Conservation (phyloP, 305 asterid species). For the Plantago coronopus region DNA sequence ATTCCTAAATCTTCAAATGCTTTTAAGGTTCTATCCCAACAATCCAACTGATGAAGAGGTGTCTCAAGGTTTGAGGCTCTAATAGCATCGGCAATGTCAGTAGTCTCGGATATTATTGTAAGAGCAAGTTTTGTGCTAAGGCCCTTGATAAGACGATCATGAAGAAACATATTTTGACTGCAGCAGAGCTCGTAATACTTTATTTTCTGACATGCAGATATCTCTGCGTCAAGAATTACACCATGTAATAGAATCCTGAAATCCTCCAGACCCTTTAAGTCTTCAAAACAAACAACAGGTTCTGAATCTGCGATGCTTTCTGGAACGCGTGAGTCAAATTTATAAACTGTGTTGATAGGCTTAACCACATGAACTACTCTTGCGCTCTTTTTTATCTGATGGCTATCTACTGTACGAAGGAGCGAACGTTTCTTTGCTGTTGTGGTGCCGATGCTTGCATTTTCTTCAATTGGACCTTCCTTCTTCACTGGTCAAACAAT, state of each 20-base stretch:
- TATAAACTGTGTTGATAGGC: constrained; percentile 6
- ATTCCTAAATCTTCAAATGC: constrained; percentile 64
- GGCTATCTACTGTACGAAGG: constrained; percentile 20
- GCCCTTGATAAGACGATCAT: constrained; percentile 43
- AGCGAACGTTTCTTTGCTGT: constrained; percentile 2
- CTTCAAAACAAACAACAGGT: constrained; percentile 30
- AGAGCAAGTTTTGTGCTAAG: constrained; percentile 45
- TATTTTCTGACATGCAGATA: constrained; percentile 32
- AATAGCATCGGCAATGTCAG: constrained; percentile 61
- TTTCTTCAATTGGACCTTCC: constrained; percentile 24
- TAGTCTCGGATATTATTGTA: constrained; percentile 50
- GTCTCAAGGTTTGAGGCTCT: constrained; percentile 30
- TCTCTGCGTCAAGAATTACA: constrained; percentile 45
- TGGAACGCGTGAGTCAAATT: constrained; percentile 23
- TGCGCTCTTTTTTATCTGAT: constrained; percentile 26
- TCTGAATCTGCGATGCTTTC: constrained; percentile 38
- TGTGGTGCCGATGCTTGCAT: constrained; percentile 21
- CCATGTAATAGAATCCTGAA: constrained; percentile 54
- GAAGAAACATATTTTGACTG: too few relatives aligned
- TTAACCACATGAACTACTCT: constrained; percentile 19
- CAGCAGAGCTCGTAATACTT: constrained; percentile 58
- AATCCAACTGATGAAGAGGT: constrained; percentile 20
- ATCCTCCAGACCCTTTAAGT: constrained; percentile 35
- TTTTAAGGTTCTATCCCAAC: constrained; percentile 50
- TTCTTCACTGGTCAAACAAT: constrained; percentile 28